Conservation (phyloP, 2,329 filamentous ascomycete species). For the Macroventuria anomochaeta region DNA sequence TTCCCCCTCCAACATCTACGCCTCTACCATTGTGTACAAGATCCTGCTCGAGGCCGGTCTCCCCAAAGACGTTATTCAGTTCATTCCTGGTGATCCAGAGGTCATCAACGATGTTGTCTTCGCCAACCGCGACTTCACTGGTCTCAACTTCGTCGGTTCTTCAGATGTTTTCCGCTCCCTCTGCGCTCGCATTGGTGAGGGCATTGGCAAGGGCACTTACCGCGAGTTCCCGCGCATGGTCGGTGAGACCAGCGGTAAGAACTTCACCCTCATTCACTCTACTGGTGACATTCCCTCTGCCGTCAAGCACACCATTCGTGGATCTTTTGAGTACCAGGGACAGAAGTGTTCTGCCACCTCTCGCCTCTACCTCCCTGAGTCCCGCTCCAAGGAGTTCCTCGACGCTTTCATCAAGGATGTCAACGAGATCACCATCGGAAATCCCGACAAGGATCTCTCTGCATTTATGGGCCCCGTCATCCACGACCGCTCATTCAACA, state of each 20-base stretch:
- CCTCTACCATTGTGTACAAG: slow-evolving; percentile 85
- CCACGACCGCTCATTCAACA: slow-evolving; percentile 78
- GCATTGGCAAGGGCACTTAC: slow-evolving; percentile 80
- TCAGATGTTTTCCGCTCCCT: slow-evolving; percentile 87
- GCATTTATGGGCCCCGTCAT: slow-evolving; percentile 89
- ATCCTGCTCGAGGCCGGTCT: slow-evolving; percentile 92
- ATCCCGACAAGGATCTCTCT: slow-evolving; percentile 66
- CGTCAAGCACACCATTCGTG: slow-evolving; percentile 78
- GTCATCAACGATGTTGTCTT: slow-evolving; percentile 80
- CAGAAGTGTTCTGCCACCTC: slow-evolving; percentile 89
- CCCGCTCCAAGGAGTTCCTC: slow-evolving; percentile 73
- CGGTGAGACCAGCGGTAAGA: slow-evolving; percentile 89
- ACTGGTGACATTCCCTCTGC: slow-evolving; percentile 79
- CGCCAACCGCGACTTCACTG: slow-evolving; percentile 77
- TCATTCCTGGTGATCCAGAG: slow-evolving; percentile 84
- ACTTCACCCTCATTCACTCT: slow-evolving; percentile 82
- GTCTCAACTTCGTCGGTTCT: slow-evolving; percentile 92
- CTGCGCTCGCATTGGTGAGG: slow-evolving; percentile 81
- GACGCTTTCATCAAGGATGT: slow-evolving; percentile 69
- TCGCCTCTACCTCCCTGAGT: slow-evolving; percentile 76
- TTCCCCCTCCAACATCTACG: slow-evolving; percentile 80
- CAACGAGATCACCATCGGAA: slow-evolving; percentile 71
- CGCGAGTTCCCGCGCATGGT: slow-evolving; percentile 83
- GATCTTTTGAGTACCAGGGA: slow-evolving; percentile 86
- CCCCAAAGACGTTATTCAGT: slow-evolving; percentile 86